These are phyloP conservation scores for Fragaria nilgerrensis DNA, from an alignment of 306 rosid genomes.

Conservation along the genomic window DNA sequence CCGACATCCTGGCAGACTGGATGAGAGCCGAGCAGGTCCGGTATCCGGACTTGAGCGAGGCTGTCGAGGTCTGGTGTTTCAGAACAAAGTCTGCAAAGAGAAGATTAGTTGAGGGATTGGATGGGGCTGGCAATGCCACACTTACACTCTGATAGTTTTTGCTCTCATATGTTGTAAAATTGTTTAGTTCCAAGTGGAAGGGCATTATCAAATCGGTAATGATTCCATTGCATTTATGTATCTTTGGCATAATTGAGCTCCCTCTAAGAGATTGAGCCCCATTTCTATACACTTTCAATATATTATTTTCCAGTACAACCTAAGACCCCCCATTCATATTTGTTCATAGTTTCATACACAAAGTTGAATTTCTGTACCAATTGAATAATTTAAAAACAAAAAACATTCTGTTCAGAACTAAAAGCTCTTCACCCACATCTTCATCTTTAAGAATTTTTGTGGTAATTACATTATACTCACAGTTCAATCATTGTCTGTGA, in stretches of 20 bases:
- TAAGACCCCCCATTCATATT: background rate
- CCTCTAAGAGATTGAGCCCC: conserved; percentile 1
- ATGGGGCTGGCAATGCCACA: conserved; percentile 36
- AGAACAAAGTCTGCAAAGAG: conserved; percentile 88
- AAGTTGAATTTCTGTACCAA: background rate
- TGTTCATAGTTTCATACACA: background rate
- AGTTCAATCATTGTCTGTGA: background rate
- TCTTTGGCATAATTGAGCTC: conserved; percentile 5
- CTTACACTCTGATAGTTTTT: conserved; percentile 30
- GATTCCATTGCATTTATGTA: background rate
- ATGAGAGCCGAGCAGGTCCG: conserved; percentile 52
- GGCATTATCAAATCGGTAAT: background rate
- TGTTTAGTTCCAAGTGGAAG: conserved; percentile 6
- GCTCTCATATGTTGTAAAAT: background rate
- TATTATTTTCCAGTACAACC: background rate
- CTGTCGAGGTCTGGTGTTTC: conserved; percentile 93
- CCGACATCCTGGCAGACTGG: conserved; percentile 89
- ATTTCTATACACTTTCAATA: background rate
- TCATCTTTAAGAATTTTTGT: background rate
- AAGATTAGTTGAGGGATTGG: conserved; percentile 68
- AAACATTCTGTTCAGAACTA: background rate
- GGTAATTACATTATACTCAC: background rate
- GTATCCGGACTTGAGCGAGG: conserved; percentile 85
- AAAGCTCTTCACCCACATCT: background rate
- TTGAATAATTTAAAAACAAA: background rate